Base-by-base conservation (phyloP, 768 basidiomycete species). In the Tephrocybe sp. region DNA sequence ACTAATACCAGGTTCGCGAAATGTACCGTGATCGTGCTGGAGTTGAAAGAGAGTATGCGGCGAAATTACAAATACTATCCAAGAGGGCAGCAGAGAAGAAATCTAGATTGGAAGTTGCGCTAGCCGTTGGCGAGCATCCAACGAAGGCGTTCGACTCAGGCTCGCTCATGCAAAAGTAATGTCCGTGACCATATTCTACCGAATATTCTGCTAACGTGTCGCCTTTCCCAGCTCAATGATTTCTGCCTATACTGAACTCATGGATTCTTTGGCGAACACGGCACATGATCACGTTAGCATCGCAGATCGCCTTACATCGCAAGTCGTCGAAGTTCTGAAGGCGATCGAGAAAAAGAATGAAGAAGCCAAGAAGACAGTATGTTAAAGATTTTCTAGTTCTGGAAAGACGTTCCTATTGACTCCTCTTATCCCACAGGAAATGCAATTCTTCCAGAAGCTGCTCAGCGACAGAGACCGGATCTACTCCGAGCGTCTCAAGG, bases 11-110 rank as follows among this genome's bases (percentile, higher is more conserved):
- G 90, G 78, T 88, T 47, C 81, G 86, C 51, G 89, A 92, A 39
- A 58, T 92, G 44, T 85, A 89, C 61, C 72, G 73, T 38, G 85
- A 85, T 45, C 78, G 84, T 39, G 82, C 72, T 9, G 76, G 72
- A 6, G 70, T 92, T 10, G 91, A 93, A 65, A 81, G 85, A 45
- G 90, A 93, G 63, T 92, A 90, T 62, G 87, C 89, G 0, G 63
- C 68, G 20, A 91, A 87, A 62, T 72, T 93, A 9, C 83, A 85
- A 60, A 65, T 72, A 13, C 65, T 93, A 30, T 75, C 76, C 7
- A 83, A 78, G 65, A 90, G 84, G 62, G 83, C 84, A 1, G 67
- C 72, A 9, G 91, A 92, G 39, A 88, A 83, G 76, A 88, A 86
- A 66, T 68, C 67, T 39, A 88, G 80, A 67, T 73, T 74, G 49